Conservation (phyloP, 306 rosid genomes). For the Nissolia schottii region DNA sequence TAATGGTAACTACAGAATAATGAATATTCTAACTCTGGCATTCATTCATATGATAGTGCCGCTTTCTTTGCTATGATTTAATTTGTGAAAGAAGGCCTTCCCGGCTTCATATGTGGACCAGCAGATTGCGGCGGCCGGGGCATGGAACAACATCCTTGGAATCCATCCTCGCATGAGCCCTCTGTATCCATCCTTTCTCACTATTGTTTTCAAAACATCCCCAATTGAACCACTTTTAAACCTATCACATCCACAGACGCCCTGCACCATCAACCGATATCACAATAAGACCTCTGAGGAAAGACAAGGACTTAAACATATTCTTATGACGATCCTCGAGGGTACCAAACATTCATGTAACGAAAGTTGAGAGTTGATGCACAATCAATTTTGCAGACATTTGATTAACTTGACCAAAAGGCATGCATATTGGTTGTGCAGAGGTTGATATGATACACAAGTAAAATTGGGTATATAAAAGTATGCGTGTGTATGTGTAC, state of each 20-base stretch:
- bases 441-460: not conserved
- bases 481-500: not conserved
- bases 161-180: constrained; percentile 95
- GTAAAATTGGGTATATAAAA: no score
- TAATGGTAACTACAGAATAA: constrained; percentile 31
- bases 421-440: not conserved
- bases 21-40: constrained; percentile 12
- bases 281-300: constrained; percentile 6
- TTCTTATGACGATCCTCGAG: not conserved
- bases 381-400: not conserved
- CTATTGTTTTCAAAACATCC: constrained; percentile 63
- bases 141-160: constrained; percentile 95
- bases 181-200: constrained; percentile 77
- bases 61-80: constrained; percentile 34
- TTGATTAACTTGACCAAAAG: not conserved
- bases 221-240: constrained; percentile 74
- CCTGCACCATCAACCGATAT: constrained; percentile 52
- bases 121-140: constrained; percentile 98
- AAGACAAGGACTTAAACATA: not conserved
- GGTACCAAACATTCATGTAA: not conserved
- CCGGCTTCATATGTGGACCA: constrained; percentile 98
- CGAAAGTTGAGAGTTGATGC: not conserved
- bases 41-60: constrained; percentile 39
- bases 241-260: constrained; percentile 93
- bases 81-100: constrained; percentile 69